Conservation (phyloP, 2,329 filamentous ascomycete genomes). For the Colletotrichum tofieldiae region DNA sequence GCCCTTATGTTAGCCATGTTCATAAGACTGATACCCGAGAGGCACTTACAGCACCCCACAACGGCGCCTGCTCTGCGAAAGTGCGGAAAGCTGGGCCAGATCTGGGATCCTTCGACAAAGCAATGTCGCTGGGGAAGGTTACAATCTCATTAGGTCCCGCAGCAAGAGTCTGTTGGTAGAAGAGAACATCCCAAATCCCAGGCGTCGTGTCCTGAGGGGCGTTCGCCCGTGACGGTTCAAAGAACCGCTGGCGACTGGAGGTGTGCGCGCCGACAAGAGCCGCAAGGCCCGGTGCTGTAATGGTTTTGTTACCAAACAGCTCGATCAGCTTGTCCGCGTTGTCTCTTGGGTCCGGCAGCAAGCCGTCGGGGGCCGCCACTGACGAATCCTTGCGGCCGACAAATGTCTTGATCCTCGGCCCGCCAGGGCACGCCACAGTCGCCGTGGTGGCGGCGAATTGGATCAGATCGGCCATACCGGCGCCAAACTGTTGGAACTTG, state of each 20-base stretch:
- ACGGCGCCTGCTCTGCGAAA: constrained; percentile 54
- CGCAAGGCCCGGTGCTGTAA: constrained; percentile 64
- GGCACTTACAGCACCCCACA: constrained; percentile 59
- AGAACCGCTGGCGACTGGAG: constrained; percentile 63
- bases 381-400: constrained; percentile 66
- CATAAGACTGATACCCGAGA: background rate
- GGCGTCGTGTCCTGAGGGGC: constrained; percentile 68
- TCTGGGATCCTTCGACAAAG: constrained; percentile 54
- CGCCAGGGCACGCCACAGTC: constrained; percentile 62
- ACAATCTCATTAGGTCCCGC: constrained; percentile 55
- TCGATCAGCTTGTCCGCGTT: constrained; percentile 61
- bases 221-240: constrained; percentile 57
- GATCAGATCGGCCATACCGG: constrained; percentile 69
- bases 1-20: background rate
- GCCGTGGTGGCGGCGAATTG: constrained; percentile 68
- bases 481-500: constrained; percentile 57
- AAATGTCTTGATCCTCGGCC: constrained; percentile 65
- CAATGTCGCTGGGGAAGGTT: constrained; percentile 59
- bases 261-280: constrained; percentile 71
- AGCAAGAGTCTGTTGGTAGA: constrained; percentile 60
- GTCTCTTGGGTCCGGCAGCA: constrained; percentile 61
- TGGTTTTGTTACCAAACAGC: constrained; percentile 69
- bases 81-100: constrained; percentile 56
- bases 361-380: constrained; percentile 55
- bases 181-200: constrained; percentile 67